Base-by-base conservation (phyloP, 106 monocot genomes). In the Vanilla planifolia region DNA sequence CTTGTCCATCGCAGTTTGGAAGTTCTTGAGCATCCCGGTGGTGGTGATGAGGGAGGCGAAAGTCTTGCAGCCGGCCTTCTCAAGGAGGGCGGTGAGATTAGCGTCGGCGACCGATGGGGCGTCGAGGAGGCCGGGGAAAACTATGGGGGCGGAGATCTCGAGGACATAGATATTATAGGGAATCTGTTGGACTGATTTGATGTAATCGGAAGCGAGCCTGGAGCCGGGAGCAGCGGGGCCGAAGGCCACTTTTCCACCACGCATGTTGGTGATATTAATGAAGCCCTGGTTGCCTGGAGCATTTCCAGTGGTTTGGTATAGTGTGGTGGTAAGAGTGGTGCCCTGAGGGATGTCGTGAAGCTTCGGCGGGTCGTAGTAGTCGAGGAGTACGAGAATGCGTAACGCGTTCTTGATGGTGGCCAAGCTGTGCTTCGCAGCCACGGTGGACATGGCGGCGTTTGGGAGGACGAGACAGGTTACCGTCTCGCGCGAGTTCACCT, bases 21-120 rank as follows among this genome's bases (percentile, higher is more conserved):
- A 85, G 50, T 80, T 85, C 67, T 83, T 89, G 47, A 93, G 73
- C 46, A 93, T 85, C 8, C 93, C 85, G 51, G 93, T 79, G 56
- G 85, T 64, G 32, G 43, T 32, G 48, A 93, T 50, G 9, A 93
- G 66, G 2, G 76, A 64, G 19, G 89, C 82, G 67, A 94, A 94
- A 34, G 79, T 78, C 76, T 79, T 86, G 77, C 95, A 96, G 0
- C 95, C 95, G 43, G 95, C 95, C 66, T 96, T 96, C 58, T 80
- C 83, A 3, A 96, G 73, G 6, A 96, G 65, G 0, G 61, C 80
- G 55, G 86, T 96, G 66, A 96, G 73, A 64, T 96, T 90, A 50
- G 86, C 27, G 19, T 65, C 50, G 19, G 75, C 33, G n/a, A 66
- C 67, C 5, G 80, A 32, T n/a, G 84, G 71, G 9, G 79, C 80